Percentiles rank a stretch among this genome's conserved stretches.
Conservation (phyloP, 805 yeast species). For the Yarrowia sp. region DNA sequence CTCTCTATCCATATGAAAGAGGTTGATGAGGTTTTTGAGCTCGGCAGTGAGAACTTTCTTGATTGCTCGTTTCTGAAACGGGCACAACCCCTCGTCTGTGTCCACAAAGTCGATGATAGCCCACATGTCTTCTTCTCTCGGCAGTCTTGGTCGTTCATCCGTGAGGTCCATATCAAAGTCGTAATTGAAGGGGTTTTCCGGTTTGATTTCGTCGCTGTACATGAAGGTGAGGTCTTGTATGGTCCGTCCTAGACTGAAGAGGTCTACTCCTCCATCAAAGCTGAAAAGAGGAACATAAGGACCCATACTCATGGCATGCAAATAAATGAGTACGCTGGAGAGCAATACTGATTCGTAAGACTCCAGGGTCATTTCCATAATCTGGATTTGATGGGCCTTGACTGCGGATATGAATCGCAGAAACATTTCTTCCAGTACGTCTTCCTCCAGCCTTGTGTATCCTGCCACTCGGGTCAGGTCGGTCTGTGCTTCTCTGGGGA, state of each 20-base stretch:
- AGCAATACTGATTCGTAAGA: background rate
- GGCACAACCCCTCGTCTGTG: background rate
- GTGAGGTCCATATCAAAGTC: background rate
- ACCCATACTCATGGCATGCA: background rate
- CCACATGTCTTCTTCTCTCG: constrained; percentile 1
- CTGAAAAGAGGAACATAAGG: background rate
- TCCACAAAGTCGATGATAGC: background rate
- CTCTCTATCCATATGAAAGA: background rate
- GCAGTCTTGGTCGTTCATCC: background rate
- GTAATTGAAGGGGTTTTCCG: background rate
- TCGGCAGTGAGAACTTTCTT: background rate
- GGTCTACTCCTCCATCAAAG: background rate
- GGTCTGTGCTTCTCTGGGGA: background rate
- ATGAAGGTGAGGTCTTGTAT: background rate
- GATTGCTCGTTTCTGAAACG: background rate
- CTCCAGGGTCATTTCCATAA: background rate
- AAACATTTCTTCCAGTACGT: background rate
- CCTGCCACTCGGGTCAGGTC: background rate
- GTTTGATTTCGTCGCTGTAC: background rate
- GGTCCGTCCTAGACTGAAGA: background rate
- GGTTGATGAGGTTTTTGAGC: background rate
- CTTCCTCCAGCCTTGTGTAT: background rate
- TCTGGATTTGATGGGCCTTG: background rate
- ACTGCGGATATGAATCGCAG: background rate
- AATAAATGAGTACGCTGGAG: background rate